A percentile compares a stretch with the other conserved stretches of the same genome.
phyloP scores from a whole-genome alignment of 352 stramenopile genomes.

The Pythium rhizo-oryzae region DNA sequence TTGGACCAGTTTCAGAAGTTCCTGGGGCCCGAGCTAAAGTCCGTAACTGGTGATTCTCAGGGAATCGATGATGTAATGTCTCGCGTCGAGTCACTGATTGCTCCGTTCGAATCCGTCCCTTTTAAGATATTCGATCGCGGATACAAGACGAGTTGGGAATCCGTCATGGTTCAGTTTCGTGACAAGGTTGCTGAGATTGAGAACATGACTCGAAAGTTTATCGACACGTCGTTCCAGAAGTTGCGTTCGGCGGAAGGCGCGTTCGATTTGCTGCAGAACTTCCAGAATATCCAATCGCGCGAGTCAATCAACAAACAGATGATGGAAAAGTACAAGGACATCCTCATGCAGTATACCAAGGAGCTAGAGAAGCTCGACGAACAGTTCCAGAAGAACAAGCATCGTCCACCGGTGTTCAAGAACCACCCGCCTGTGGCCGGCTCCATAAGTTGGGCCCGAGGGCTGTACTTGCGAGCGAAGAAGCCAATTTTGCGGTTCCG shows the following conservation, averaged over 20 bases:
- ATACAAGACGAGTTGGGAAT: constrained; percentile 95
- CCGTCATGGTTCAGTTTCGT: constrained; percentile 95
- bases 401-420: constrained; percentile 90
- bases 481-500: constrained; percentile 94
- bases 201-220: constrained; percentile 94
- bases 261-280: constrained; percentile 97
- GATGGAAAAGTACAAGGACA: constrained; percentile 97
- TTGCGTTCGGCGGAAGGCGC: constrained; percentile 93
- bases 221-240: constrained; percentile 96
- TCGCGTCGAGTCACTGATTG: constrained; percentile 83
- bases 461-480: constrained; percentile 92
- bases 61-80: constrained; percentile 95
- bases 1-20: constrained; percentile 97
- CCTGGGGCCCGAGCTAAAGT: constrained; percentile 94
- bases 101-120: constrained; percentile 88
- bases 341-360: constrained; percentile 96
- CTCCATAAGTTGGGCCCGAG: constrained; percentile 82
- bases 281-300: constrained; percentile 95
- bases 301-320: constrained; percentile 97
- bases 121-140: constrained; percentile 94
- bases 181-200: constrained; percentile 95
- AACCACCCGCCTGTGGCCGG: constrained; percentile 92
- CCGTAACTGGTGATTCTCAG: constrained; percentile 93
- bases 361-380: constrained; percentile 92
- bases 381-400: constrained; percentile 89